Percentiles rank a stretch among this genome's conserved stretches.
phyloP scores from a whole-genome alignment of 352 stramenopile species.

The Pythium graminicola region DNA sequence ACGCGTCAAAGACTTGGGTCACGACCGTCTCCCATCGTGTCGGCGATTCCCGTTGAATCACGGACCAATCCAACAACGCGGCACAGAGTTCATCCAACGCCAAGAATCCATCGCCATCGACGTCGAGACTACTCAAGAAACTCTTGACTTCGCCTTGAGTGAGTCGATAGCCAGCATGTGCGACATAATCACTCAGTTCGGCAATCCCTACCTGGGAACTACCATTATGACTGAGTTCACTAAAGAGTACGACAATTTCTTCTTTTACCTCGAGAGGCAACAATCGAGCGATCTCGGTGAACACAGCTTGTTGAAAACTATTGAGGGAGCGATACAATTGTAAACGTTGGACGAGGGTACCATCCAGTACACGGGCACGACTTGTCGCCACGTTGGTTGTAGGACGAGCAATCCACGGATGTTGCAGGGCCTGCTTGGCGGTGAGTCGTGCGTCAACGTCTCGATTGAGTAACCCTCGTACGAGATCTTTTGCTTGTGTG shows the following conservation, averaged over 20 bases:
- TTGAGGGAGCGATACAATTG: constrained; percentile 72
- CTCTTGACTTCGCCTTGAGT: constrained; percentile 50
- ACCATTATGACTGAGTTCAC: constrained; percentile 46
- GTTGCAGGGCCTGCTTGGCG: constrained; percentile 52
- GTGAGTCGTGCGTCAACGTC: constrained; percentile 40
- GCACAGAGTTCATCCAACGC: constrained; percentile 59
- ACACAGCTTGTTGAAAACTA: constrained; percentile 55
- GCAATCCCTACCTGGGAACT: constrained; percentile 40
- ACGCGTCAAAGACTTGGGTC: constrained; percentile 33
- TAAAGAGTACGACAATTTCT: constrained; percentile 61
- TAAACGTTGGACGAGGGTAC: constrained; percentile 65
- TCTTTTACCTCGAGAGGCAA: constrained; percentile 52
- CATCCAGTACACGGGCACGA: constrained; percentile 32
- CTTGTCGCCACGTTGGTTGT: constrained; percentile 6
- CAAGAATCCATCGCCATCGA: constrained; percentile 57
- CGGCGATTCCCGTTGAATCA: constrained; percentile 35
- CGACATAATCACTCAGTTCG: constrained; percentile 49
- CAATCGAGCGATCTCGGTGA: constrained; percentile 46
- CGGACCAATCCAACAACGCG: constrained; percentile 59
- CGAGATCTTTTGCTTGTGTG: constrained; percentile 48
- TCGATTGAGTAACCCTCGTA: constrained; percentile 38
- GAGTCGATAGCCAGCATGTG: constrained; percentile 49
- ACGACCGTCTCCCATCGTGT: constrained; percentile 32
- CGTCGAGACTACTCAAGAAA: constrained; percentile 53
- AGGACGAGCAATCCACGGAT: constrained; percentile 47